phyloP scores from a whole-genome alignment of 2,329 filamentous ascomycete genomes.

The Aspergillus intermedius region DNA sequence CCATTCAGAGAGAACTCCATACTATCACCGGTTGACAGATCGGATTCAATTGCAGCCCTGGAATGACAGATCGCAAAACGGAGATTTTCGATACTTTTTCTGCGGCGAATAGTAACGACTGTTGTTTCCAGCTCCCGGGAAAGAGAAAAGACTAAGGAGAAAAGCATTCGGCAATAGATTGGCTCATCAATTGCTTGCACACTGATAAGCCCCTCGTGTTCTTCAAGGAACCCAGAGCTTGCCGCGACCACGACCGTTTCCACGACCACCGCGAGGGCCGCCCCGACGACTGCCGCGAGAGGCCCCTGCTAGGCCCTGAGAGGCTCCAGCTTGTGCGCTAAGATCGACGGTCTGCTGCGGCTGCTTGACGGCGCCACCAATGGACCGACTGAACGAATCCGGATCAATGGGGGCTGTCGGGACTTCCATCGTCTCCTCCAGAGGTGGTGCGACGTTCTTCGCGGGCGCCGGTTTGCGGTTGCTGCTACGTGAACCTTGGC shows the following conservation, averaged over 20 bases:
- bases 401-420: constrained; percentile 44
- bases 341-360: constrained; percentile 21
- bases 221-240: constrained; percentile 42
- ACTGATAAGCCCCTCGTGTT: constrained; percentile 10
- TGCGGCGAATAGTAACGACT: constrained; percentile 16
- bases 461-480: constrained; percentile 25
- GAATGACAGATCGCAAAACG: constrained; percentile 3
- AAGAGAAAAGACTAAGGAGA: background rate
- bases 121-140: constrained; percentile 10
- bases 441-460: constrained; percentile 16
- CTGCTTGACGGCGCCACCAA: constrained; percentile 21
- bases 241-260: constrained; percentile 34
- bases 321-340: constrained; percentile 26
- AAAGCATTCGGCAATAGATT: constrained; percentile 10
- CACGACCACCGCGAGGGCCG: constrained; percentile 30
- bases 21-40: constrained; percentile 13
- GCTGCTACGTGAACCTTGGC: constrained; percentile 20
- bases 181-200: constrained; percentile 13
- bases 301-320: constrained; percentile 28
- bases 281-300: constrained; percentile 31
- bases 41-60: constrained; percentile 1
- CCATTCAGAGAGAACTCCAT: background rate
- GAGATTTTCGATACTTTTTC: constrained; percentile 5
- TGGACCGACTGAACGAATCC: constrained; percentile 41
- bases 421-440: constrained; percentile 34